phyloP scores from a whole-genome alignment of 495 filamentous ascomycete genomes.

The Niebla homalea region DNA sequence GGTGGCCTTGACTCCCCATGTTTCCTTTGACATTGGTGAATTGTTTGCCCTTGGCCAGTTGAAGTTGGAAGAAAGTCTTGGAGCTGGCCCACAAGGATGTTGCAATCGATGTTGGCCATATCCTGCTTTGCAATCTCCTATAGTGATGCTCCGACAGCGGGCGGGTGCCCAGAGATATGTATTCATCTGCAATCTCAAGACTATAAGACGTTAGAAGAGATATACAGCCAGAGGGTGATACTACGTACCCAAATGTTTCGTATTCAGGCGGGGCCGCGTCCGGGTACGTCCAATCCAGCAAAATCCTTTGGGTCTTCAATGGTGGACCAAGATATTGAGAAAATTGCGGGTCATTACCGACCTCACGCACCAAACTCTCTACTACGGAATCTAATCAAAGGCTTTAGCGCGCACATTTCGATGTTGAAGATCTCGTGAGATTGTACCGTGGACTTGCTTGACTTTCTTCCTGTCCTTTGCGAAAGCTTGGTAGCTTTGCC shows the following conservation, averaged over 20 bases:
- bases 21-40: conserved; percentile 9
- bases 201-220: conserved; percentile 12
- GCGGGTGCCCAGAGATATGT: conserved; percentile 37
- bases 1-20: neutral
- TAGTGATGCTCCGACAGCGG: conserved; percentile 28
- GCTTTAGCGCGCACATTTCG: neutral
- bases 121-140: conserved; percentile 22
- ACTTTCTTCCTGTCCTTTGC: conserved; percentile 37
- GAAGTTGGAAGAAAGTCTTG: conserved; percentile 17
- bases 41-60: conserved; percentile 16
- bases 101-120: conserved; percentile 30
- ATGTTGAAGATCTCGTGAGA: neutral
- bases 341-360: conserved; percentile 21
- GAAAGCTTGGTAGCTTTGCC: conserved; percentile 49
- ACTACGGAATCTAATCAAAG: conserved; percentile 3
- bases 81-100: conserved; percentile 25
- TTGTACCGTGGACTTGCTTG: conserved; percentile 37
- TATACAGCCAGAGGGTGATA: neutral
- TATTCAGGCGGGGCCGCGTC: conserved; percentile 45
- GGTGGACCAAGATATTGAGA: conserved; percentile 36
- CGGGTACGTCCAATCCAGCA: conserved; percentile 45
- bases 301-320: conserved; percentile 11
- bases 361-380: conserved; percentile 40
- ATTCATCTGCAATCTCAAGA: conserved; percentile 40
- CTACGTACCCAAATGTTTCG: conserved; percentile 41